Base-by-base conservation (phyloP, 2,329 filamentous ascomycete species). In the Fusarium anthophilum region DNA sequence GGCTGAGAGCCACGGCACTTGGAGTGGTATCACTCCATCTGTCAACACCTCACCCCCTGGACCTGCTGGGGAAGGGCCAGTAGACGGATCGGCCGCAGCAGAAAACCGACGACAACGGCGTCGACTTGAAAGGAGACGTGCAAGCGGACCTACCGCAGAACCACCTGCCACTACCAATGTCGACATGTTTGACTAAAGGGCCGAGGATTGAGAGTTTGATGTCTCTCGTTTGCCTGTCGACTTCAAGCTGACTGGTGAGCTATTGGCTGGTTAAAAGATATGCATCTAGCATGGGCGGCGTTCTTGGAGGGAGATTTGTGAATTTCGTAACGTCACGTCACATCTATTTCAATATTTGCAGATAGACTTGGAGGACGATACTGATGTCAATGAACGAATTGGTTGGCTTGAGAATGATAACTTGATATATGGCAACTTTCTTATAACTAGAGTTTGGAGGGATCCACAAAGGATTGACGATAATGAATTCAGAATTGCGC, bases 61-160 rank as follows among this genome's bases (percentile, higher is more conserved):
- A 53, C 79, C 70, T 37, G 66, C 73, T 37, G 79, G 77, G n/a
- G 77, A 78, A 24, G 75, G 62, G 12, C 75, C 76, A 6, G 88
- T 86, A 11, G 76, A 76, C 20, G 80, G 80, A 32, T 80, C 81
- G 6, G 79, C 79, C 3, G 79, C 79, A 5, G 88, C 87, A 10
- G 87, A 91, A 65, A 87, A 88, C 66, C 83, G 90, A 70, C 80
- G 88, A 73, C 83, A 89, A 78, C 83, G 90, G 78, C 85, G 90
- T 75, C 84, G 90, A 73, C 79, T 86, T 69, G 90, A 92, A 80
- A 84, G 84, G 66, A 78, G 90, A 74, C 83, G 80, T 81, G 84
- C 75, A 73, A 84, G 76, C 80, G 76, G 75, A 44, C 83, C 79
- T 64, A 47, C 64, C n/a, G 35, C 55, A 28, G 73, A 75, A 30